These are phyloP conservation scores for Monilinia aucupariae DNA, from an alignment of 2,329 filamentous ascomycete genomes.

Conservation along the genomic window DNA sequence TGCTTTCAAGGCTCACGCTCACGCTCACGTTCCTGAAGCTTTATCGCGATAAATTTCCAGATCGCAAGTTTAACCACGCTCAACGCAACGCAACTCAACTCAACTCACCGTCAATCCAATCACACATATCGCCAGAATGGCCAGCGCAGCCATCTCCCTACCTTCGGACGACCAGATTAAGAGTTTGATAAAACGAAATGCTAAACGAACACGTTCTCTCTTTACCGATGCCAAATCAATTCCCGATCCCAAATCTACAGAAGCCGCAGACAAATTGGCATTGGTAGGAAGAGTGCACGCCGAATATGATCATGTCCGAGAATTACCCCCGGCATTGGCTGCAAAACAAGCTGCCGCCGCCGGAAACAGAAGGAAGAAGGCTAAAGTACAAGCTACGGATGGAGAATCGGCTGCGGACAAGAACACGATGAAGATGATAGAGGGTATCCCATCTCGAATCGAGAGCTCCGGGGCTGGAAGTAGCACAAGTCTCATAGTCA, in stretches of 20 bases:
- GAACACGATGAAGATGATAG: constrained; percentile 61
- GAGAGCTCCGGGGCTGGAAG: constrained; percentile 25
- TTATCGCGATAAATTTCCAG: constrained; percentile 15
- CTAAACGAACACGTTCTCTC: constrained; percentile 39
- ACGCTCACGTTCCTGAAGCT: constrained; percentile 12
- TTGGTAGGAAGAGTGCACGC: constrained; percentile 34
- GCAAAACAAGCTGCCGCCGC: constrained; percentile 68
- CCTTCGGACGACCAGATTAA: constrained; percentile 34
- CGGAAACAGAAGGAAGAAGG: constrained; percentile 55
- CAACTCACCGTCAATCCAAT: no score
- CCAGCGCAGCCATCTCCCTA: constrained; percentile 9
- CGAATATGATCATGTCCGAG: constrained; percentile 74
- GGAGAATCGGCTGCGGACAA: constrained; percentile 32
- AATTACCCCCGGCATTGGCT: constrained; percentile 70
- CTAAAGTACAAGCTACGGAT: constrained; percentile 44
- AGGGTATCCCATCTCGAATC: constrained; percentile 48
- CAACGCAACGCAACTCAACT: neutral
- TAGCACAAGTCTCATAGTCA: constrained; percentile 54
- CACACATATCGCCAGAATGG: constrained; percentile 10
- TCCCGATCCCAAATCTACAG: constrained; percentile 25
- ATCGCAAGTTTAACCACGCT: neutral
- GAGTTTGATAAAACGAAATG: constrained; percentile 40
- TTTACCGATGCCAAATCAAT: constrained; percentile 34
- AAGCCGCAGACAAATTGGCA: constrained; percentile 31
- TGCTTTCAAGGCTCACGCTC: constrained; percentile 7